Conservation (phyloP, 495 filamentous ascomycete genomes). For the Astrocystis sublimbata region DNA sequence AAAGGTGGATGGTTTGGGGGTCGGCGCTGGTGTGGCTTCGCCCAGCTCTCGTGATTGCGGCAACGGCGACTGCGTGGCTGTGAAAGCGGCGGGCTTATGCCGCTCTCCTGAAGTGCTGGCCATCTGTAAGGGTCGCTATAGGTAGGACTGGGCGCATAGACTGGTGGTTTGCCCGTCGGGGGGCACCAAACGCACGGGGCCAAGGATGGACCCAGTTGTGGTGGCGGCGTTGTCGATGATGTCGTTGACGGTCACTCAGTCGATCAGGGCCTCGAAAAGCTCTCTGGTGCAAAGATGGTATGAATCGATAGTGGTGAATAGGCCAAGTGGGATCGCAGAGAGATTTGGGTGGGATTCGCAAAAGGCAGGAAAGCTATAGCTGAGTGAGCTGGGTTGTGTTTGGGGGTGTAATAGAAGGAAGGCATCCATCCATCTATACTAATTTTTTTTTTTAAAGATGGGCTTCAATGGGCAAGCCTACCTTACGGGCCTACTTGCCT, state of each 20-base stretch:
- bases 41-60: conserved; percentile 65
- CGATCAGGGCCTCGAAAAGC: neutral
- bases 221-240: neutral
- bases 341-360: no score
- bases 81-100: conserved; percentile 14
- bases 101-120: conserved; percentile 13
- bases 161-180: conserved; percentile 24
- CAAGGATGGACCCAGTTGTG: neutral
- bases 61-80: conserved; percentile 33
- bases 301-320: no score
- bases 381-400: no score
- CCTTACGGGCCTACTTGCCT: no score
- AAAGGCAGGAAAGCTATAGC: no score
- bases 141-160: conserved; percentile 19
- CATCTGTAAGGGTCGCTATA: conserved; percentile 29
- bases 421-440: no score
- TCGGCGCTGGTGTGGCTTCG: conserved; percentile 51
- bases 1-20: conserved; percentile 49
- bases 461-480: no score
- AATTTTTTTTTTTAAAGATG: no score
- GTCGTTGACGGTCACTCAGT: no score
- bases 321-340: no score
- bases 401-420: no score
- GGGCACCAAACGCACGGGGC: neutral
- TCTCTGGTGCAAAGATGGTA: no score